Base-by-base conservation (phyloP, 2,329 filamentous ascomycete genomes). In the Alternaria angustiovoidea region DNA sequence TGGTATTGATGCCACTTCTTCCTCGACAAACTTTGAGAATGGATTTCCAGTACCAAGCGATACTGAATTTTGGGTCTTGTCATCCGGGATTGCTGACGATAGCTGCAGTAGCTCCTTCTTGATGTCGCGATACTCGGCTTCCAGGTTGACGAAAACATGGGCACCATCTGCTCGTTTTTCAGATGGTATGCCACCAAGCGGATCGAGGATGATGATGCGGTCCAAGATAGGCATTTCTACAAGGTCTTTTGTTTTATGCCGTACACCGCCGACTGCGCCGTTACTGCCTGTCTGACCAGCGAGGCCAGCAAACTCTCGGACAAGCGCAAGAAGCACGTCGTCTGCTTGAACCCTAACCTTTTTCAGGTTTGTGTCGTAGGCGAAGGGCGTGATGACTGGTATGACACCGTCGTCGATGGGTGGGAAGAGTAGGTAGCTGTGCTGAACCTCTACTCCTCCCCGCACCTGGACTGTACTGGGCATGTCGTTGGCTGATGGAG, bases 101-200 rank as follows among this genome's bases (percentile, higher is more conserved):
- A 68, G 68, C 43, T 74, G 70, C 30, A 74, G 71, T 5, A 96
- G 82, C 66, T 93, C 86, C 16, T 85, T 78, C 62, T 87, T 84
- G 49, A 96, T 89, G 26, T 86, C 81, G 1, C 86, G 82, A 67
- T 91, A 97, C 75, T 99, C 94, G 73, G 98, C 93, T 73, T 96
- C 91, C 57, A 99, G 85, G 70, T 99, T 99, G 74, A 99, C 87
- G 74, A 97, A 98, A 7, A 95, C 87, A 75, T 95, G 91, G 2
- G 91, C 86, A 51, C 85, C 87, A 67, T 78, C 90, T 80, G 44
- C 85, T 81, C 66, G 86, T 77, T 75, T 84, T 80, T 69, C 85
- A 75, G 60, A 92, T 0, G 95, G 95, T 46, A 94, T 93, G 0
- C 93, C 94, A 3, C 95, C 95, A 0, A 93, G 80, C 0, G 92